phyloP scores from a whole-genome alignment of 2,329 filamentous ascomycete species.

The Stagonosporopsis cucurbitacearum region DNA sequence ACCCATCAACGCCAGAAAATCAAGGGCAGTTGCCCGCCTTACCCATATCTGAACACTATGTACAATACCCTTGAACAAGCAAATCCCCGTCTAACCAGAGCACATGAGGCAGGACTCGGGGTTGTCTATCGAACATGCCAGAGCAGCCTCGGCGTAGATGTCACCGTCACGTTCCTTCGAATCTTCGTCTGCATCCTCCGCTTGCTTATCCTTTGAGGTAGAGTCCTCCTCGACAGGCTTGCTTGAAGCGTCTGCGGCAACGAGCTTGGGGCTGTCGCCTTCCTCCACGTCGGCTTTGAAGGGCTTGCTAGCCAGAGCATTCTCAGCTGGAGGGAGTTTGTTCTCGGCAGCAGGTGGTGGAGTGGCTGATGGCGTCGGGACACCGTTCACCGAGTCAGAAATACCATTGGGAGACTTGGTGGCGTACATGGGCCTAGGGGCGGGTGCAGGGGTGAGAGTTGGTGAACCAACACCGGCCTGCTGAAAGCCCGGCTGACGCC shows the following conservation, averaged over 20 bases:
- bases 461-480: slow-evolving; percentile 51
- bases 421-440: slow-evolving; percentile 72
- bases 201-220: slow-evolving; percentile 67
- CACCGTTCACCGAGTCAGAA: slow-evolving; percentile 58
- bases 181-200: slow-evolving; percentile 75
- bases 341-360: slow-evolving; percentile 63
- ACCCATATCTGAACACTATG: slow-evolving; percentile 18
- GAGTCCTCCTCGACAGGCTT: slow-evolving; percentile 66
- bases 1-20: slow-evolving; percentile 20
- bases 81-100: slow-evolving; percentile 71
- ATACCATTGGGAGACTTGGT: slow-evolving; percentile 59
- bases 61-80: slow-evolving; percentile 8
- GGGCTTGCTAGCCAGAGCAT: slow-evolving; percentile 65
- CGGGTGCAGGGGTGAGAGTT: slow-evolving; percentile 64
- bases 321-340: slow-evolving; percentile 59
- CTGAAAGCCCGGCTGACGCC: slow-evolving; percentile 58
- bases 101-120: slow-evolving; percentile 96
- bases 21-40: slow-evolving; percentile 25
- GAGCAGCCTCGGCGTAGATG: slow-evolving; percentile 91
- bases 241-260: slow-evolving; percentile 72
- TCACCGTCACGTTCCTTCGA: slow-evolving; percentile 82
- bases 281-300: slow-evolving; percentile 82
- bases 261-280: slow-evolving; percentile 77
- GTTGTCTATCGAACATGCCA: slow-evolving; percentile 97
- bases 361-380: slow-evolving; percentile 72